A percentile compares a stretch with the other conserved stretches of the same genome.
Conservation (phyloP, 2,329 filamentous ascomycete genomes). For the Teratosphaeria pseudoeucalypti region DNA sequence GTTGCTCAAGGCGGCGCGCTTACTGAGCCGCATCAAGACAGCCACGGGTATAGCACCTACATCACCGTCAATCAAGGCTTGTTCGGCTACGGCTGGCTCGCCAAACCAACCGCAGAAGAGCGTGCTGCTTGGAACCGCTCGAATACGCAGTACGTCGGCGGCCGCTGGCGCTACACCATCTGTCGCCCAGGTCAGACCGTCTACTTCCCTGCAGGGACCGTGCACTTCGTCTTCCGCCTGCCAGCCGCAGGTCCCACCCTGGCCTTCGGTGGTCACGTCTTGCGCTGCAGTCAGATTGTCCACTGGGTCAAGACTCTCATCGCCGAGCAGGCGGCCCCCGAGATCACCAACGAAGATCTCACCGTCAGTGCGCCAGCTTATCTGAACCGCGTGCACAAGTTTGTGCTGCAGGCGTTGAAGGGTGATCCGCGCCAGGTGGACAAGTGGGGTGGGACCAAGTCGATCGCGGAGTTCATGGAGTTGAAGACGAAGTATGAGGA, state of each 20-base stretch:
- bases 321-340: constrained; percentile 31
- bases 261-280: constrained; percentile 24
- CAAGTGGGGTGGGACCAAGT: constrained; percentile 20
- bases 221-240: constrained; percentile 26
- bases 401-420: constrained; percentile 17
- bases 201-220: constrained; percentile 24
- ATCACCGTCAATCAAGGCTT: constrained; percentile 24
- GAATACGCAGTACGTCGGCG: constrained; percentile 12
- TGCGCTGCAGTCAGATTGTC: constrained; percentile 26
- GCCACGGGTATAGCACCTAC: constrained; percentile 25
- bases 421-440: constrained; percentile 9
- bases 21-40: constrained; percentile 25
- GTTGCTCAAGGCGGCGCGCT: constrained; percentile 24
- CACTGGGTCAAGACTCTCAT: constrained; percentile 37
- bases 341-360: constrained; percentile 37
- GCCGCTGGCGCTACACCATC: constrained; percentile 22
- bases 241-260: constrained; percentile 20
- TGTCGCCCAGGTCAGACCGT: constrained; percentile 22
- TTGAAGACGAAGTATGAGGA: constrained; percentile 17
- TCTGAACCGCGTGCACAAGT: constrained; percentile 20
- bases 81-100: constrained; percentile 24
- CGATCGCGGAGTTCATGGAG: constrained; percentile 19
- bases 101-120: constrained; percentile 15
- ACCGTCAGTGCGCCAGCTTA: constrained; percentile 26
- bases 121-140: constrained; percentile 16